Evolutionary conservation across 2,329 filamentous ascomycete species (phyloP).

Genomic region (Cordyceps fumosorosea): DNA sequence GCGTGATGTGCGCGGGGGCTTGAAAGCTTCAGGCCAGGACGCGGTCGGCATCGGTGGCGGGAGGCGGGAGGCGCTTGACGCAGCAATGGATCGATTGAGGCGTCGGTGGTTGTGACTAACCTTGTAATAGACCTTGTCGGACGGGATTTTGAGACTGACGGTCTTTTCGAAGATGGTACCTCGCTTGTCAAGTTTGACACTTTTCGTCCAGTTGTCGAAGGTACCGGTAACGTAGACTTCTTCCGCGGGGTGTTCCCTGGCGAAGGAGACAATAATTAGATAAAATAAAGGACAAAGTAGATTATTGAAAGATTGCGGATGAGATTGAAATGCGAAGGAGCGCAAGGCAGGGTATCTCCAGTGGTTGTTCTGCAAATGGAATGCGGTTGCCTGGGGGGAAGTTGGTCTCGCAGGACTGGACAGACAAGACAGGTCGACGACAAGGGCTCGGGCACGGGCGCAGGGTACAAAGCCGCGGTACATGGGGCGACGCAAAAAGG

Average conservation of each 20-base stretch:
- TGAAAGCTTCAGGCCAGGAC: background rate
- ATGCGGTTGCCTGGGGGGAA: conserved; percentile 8
- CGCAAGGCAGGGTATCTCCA: background rate
- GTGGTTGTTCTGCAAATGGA: conserved; percentile 5
- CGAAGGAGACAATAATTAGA: conserved; percentile 1
- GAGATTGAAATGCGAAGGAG: background rate
- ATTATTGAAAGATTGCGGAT: background rate
- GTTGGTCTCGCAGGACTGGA: conserved; percentile 3
- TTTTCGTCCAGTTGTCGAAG: conserved; percentile 91
- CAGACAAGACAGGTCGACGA: background rate
- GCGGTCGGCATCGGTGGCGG: background rate
- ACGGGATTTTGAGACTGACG: conserved; percentile 60
- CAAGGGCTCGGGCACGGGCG: background rate
- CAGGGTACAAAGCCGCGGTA: background rate
- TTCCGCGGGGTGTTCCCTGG: conserved; percentile 73
- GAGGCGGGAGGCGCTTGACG: background rate
- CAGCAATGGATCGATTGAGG: background rate
- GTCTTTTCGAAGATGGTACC: conserved; percentile 72
- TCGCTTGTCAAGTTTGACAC: conserved; percentile 71
- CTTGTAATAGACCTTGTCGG: conserved; percentile 88
- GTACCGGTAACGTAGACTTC: conserved; percentile 94
- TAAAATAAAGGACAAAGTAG: background rate
- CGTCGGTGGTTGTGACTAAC: conserved; percentile 42
- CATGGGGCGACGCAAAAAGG: background rate
- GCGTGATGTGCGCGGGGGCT: background rate